Evolutionary conservation across 345 rosid species (phyloP).

Genomic region (Salix arbutifolia): DNA sequence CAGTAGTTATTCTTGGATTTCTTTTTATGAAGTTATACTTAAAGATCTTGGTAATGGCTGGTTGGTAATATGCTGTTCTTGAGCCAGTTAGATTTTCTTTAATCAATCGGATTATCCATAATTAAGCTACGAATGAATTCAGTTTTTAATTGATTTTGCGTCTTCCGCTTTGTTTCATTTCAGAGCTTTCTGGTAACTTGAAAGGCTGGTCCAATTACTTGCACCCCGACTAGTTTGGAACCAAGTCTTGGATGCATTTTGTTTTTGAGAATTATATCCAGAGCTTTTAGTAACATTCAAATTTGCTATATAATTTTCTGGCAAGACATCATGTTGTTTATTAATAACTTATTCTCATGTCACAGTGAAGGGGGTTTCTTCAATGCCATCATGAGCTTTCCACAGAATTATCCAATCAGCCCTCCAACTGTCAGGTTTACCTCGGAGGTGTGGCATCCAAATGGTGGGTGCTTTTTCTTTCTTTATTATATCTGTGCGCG

Average conservation of each 20-base stretch:
- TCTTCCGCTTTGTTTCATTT: not conserved
- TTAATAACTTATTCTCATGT: not conserved
- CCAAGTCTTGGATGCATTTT: not conserved
- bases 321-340: not conserved
- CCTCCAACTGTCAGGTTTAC: slow-evolving; percentile 89
- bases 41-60: not conserved
- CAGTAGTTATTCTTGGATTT: not conserved
- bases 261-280: not conserved
- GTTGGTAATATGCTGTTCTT: not conserved
- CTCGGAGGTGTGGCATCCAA: slow-evolving; percentile 97
- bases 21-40: not conserved
- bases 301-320: not conserved
- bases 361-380: slow-evolving; percentile 96
- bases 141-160: not conserved
- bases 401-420: slow-evolving; percentile 82
- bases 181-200: not conserved
- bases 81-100: not conserved
- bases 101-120: not conserved
- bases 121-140: not conserved
- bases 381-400: slow-evolving; percentile 90
- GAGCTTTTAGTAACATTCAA: not conserved
- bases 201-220: not conserved
- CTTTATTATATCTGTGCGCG: not conserved
- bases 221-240: not conserved
- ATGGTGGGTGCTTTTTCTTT: slow-evolving; percentile 44